Evolutionary conservation across 345 rosid genomes (phyloP), one percentile per base, ranked within the genome.

Genomic region (Leavenworthia alabamica): DNA sequence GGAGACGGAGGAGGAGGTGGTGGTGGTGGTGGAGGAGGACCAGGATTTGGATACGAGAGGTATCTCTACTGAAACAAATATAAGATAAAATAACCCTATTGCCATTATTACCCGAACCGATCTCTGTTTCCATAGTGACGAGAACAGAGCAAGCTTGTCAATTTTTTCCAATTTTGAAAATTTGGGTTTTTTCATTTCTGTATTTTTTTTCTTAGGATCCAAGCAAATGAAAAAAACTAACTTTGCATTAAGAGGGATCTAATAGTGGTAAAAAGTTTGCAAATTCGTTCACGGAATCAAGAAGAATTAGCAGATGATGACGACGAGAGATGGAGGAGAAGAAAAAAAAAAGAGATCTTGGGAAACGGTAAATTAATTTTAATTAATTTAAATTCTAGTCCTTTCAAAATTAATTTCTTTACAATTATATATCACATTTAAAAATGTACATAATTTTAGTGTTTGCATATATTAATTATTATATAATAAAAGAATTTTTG

Each of bases 21-120:
- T n/a, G n/a, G n/a, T n/a, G n/a, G n/a, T n/a, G n/a, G n/a, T n/a
- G 60, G 29, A 61, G 37, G 61, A 53, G 28, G 82, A 59, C 47
- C 80, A 79, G n/a, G 87, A 67, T 23, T 64, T 73, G 76, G 82
- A 86, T 2, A 89, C 86, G 48, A 83, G 77, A 3, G 99, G 99
- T 67, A 93, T 81, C 71, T 89, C 96, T 6, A 89, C 60, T 13
- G 91, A 77, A 41, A 86, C 89, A 37, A 87, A 44, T 7, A 87
- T 36, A 1, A 87, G 32, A 32, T 89, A 93, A 33, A 87, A 60
- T 36, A 81, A 24, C 14, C 84, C 91, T 0, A 84, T 53, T 17
- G 65, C 77, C 47, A 87, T 74, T 45, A 87, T 60, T 58, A 85
- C 77, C 52, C 86, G 97, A 70, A 85, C 22, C 64, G 94, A 81